phyloP scores from a whole-genome alignment of 306 rosid genomes.

The Cucurbita moschata region DNA sequence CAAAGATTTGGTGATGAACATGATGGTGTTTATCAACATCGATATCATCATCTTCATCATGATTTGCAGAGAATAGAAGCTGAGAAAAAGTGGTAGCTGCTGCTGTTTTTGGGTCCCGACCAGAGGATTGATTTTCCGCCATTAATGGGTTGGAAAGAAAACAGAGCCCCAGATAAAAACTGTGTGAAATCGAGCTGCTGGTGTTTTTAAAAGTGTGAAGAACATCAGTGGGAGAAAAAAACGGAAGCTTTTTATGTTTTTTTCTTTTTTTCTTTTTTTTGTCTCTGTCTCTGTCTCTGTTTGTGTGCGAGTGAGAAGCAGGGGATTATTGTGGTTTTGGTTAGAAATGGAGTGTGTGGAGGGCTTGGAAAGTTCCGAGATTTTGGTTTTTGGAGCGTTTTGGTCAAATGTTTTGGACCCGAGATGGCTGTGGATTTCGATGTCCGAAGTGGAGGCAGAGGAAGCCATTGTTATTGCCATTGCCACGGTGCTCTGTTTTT shows the following conservation, averaged over 20 bases:
- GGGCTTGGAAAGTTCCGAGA: slow-evolving; percentile 19
- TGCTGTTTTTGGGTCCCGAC: slow-evolving; percentile 24
- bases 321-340: neutral
- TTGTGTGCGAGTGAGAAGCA: slow-evolving; percentile 15
- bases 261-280: neutral
- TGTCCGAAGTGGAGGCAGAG: neutral
- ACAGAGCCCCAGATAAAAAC: neutral
- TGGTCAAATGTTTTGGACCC: neutral
- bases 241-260: slow-evolving; percentile 13
- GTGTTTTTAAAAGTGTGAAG: neutral
- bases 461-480: neutral
- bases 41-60: slow-evolving; percentile 1
- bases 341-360: neutral
- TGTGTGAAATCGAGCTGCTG: neutral
- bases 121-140: slow-evolving; percentile 34
- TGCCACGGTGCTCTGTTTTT: neutral
- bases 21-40: slow-evolving; percentile 15
- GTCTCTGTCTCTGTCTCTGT: neutral
- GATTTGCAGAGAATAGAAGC: slow-evolving; percentile 44
- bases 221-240: slow-evolving; percentile 14
- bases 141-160: slow-evolving; percentile 5
- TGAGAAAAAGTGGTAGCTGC: slow-evolving; percentile 58
- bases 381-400: neutral
- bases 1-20: slow-evolving; percentile 8
- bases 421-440: neutral